phyloP scores from a whole-genome alignment of 208 protist species.

The Phytomonas sp. region DNA sequence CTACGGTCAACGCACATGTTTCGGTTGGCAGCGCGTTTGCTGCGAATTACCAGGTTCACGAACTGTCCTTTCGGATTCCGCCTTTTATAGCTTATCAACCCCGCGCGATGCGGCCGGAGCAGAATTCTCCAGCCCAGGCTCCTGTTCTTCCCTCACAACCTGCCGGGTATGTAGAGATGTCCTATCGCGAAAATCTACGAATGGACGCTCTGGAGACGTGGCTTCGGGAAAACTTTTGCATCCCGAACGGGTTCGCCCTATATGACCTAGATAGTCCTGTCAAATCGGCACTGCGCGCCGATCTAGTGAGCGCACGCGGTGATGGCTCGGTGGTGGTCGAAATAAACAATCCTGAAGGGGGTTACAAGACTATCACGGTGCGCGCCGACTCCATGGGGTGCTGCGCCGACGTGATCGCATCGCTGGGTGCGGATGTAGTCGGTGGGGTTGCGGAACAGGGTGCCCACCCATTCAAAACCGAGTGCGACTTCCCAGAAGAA shows the following conservation, averaged over 20 bases:
- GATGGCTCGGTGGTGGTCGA: conserved; percentile 38
- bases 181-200: conserved; percentile 30
- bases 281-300: conserved; percentile 20
- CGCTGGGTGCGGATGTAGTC: conserved; percentile 46
- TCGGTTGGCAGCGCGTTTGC: conserved; percentile 61
- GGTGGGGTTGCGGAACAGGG: conserved; percentile 21
- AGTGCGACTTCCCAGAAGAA: conserved; percentile 79
- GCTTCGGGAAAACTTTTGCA: conserved; percentile 43
- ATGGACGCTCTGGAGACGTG: conserved; percentile 28
- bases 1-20: conserved; percentile 58
- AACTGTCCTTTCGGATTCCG: conserved; percentile 65
- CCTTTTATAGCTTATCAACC: conserved; percentile 80
- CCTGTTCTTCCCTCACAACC: conserved; percentile 18
- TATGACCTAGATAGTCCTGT: conserved; percentile 20
- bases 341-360: conserved; percentile 20
- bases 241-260: conserved; percentile 20
- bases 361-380: conserved; percentile 31
- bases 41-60: conserved; percentile 77
- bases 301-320: conserved; percentile 67
- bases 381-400: conserved; percentile 70
- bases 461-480: conserved; percentile 14
- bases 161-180: conserved; percentile 32
- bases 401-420: conserved; percentile 80
- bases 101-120: conserved; percentile 4
- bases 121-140: conserved; percentile 8